Evolutionary conservation across 2,329 filamentous ascomycete species (phyloP), one percentile per base, ranked within the genome.

Genomic region (Venturia aucupariae): DNA sequence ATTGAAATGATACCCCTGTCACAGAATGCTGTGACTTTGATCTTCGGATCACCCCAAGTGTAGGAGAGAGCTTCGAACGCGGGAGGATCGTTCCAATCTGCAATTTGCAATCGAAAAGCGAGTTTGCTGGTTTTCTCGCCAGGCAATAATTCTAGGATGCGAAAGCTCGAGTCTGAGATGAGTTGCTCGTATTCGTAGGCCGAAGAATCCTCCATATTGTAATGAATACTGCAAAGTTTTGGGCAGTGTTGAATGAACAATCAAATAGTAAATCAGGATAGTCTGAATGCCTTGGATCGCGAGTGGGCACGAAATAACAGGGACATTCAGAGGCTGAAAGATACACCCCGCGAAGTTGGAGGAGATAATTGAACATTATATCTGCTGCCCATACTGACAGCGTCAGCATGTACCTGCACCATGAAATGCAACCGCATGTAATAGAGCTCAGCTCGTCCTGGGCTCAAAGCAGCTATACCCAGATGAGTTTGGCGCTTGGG

Each of bases 61-160:
- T 68, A 68, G 2, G 66, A 68, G 15, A 68, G 35, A n/a, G 65
- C 66, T 59, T 66, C 51, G 24, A 61, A 68, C 6, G 63, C 32
- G 39, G 35, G 24, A 35, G 63, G 1, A 46, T 62, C 22, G 51
- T 60, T 60, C 32, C 30, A 64, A 22, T 57, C 48, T 3, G 54
- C n/a, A 19, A 42, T 22, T 19, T 64, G 48, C n/a, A 64, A 32
- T 27, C 13, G n/a, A 24, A 24, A 60, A 11, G 35, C 19, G 48
- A 64, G 27, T 24, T 42, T n/a, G 11, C 60, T 51, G 15, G 27
- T 22, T 24, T 30, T 13, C 4, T 24, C 30, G 5, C 48, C 48
- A 27, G 62, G 51, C 19, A 64, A 38, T 11, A 64, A 22, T 38
- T 64, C 54, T 8, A 64, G 22, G 22, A 60, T n/a, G 17, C 62